A percentile compares a stretch with the other conserved stretches of the same genome.
phyloP scores from a whole-genome alignment of 176 grass and related monocot genomes.

The Poa annua region DNA sequence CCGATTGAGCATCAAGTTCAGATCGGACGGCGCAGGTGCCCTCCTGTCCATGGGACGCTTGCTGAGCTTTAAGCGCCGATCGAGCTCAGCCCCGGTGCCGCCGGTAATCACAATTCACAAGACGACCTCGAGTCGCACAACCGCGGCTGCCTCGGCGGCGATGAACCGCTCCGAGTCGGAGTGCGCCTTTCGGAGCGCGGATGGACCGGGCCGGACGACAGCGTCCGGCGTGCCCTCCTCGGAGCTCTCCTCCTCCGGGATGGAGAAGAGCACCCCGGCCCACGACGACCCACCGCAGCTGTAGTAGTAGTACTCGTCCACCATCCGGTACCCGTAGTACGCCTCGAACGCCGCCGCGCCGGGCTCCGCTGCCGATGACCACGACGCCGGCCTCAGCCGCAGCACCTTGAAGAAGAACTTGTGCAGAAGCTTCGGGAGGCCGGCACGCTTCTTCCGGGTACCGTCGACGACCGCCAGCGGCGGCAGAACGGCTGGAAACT shows the following conservation, averaged over 20 bases:
- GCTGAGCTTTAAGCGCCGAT: neutral
- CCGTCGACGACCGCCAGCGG: constrained; percentile 29
- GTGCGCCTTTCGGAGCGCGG: constrained; percentile 33
- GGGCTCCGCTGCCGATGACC: neutral
- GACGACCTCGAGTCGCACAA: constrained; percentile 43
- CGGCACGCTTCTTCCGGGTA: constrained; percentile 35
- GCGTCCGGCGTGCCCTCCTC: constrained; percentile 39
- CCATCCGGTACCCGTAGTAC: constrained; percentile 39
- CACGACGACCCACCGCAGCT: constrained; percentile 53
- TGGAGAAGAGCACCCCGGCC: constrained; percentile 54
- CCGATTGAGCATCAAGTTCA: neutral
- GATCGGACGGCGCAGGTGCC: neutral
- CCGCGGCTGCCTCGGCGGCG: constrained; percentile 34
- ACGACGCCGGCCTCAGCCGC: constrained; percentile 32
- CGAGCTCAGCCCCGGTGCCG: neutral
- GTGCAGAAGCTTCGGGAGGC: constrained; percentile 56
- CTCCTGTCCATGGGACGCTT: neutral
- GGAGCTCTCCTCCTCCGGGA: constrained; percentile 52
- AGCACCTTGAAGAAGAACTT: constrained; percentile 61
- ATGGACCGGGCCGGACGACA: neutral
- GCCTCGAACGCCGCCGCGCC: constrained; percentile 15
- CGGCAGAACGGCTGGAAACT: constrained; percentile 33
- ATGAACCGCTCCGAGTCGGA: constrained; percentile 40
- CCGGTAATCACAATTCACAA: constrained; percentile 12
- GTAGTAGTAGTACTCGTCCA: constrained; percentile 53